Base-by-base conservation (phyloP, 1,284 basidiomycete species). In the Moesziomyces aphidis region DNA sequence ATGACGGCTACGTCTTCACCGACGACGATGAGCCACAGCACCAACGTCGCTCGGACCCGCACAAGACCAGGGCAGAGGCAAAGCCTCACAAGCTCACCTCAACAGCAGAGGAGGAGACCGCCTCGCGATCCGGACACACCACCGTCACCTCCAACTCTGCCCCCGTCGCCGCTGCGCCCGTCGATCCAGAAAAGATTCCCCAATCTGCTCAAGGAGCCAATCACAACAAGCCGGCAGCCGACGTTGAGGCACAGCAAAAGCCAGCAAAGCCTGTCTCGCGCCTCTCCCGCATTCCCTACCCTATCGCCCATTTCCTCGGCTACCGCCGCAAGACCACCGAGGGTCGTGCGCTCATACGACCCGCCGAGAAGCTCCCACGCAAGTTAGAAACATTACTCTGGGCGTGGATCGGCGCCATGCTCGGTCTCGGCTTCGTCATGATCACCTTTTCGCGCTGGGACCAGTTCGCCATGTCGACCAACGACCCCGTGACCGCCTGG, bases 391-490 rank as follows among this genome's bases (percentile, higher is more conserved):
- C 67, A 10, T 54, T 69, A 21, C 47, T 78, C 50, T 78, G 77
- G 77, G 67, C 70, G 1, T 77, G 62, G 63, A 66, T 78, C 50
- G 77, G 77, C 21, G 73, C 69, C 3, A 58, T 67, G 49, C 55
- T 78, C 6, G 69, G 69, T 36, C 65, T 72, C 11, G 62, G 69
- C 23, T 75, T 71, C 42, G 63, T 67, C 50, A 75, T 75, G 67
- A 61, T 76, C 50, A 61, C 73, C 22, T 78, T 78, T 21, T 68
- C 76, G 3, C 61, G 77, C 34, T 73, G 67, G 61, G 43, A 59
- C 5, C 50, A 66, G 28, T 77, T 77, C 28, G 54, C 73, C 52
- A 57, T 55, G 50, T 76, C 77, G 7, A 42, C 31, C 50, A 73
- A 74, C 53, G 60, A 64, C n/a, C 65, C 71, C 7, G 13, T 63